phyloP scores from a whole-genome alignment of 129 eudicot genomes.

The Daucus carota region DH1_v3.0 NC_030382.2:46079001-46079500 shows the following conservation, averaged over 20 bases:
- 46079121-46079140: constrained; percentile 44
- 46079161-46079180: constrained; percentile 57
- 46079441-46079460: not conserved
- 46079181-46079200: constrained; percentile 58
- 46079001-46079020: constrained; percentile 41
- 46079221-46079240: constrained; percentile 99
- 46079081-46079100: constrained; percentile 55
- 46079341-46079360: not conserved
- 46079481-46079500: not conserved
- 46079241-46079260: constrained; percentile 54
- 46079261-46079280: constrained; percentile 22
- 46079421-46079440: too few relatives aligned
- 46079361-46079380: not conserved
- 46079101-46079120: constrained; percentile 37
- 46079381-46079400: not conserved
- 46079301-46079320: constrained; percentile 11
- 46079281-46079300: constrained; percentile 18
- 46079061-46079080: constrained; percentile 60
- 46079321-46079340: not conserved
- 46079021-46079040: constrained; percentile 38
- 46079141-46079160: constrained; percentile 48
- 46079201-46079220: constrained; percentile 65
- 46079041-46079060: constrained; percentile 74
- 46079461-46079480: not conserved
- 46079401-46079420: not conserved